Percentiles rank a stretch among this genome's conserved stretches.
phyloP scores from a whole-genome alignment of 2,329 filamentous ascomycete species.

The Aspergillus sp. region DNA sequence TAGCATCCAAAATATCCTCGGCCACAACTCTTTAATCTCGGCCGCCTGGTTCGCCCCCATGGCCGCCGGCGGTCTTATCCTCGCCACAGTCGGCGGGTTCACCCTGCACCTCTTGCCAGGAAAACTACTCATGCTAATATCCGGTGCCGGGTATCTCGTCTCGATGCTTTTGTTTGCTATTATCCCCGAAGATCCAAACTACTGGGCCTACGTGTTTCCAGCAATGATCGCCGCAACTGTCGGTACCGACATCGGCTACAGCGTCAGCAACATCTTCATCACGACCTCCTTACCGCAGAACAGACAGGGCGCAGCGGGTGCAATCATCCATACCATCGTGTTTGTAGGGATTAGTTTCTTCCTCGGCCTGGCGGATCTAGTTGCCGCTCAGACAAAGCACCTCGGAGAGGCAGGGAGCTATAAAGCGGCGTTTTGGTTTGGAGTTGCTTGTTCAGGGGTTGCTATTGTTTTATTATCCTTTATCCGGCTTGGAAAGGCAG shows the following conservation, averaged over 20 bases:
- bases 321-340: slow-evolving; percentile 9
- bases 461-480: background rate
- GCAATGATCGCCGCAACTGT: slow-evolving; percentile 9
- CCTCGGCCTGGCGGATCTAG: slow-evolving; percentile 7
- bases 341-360: slow-evolving; percentile 13
- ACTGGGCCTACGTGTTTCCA: slow-evolving; percentile 11
- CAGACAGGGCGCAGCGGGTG: slow-evolving; percentile 9
- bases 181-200: slow-evolving; percentile 10
- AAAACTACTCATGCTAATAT: slow-evolving; percentile 1
- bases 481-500: background rate
- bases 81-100: slow-evolving; percentile 5
- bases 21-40: background rate
- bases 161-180: slow-evolving; percentile 7
- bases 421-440: slow-evolving; percentile 15
- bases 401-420: slow-evolving; percentile 5
- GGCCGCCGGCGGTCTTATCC: background rate
- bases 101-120: slow-evolving; percentile 1
- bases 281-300: slow-evolving; percentile 6
- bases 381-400: slow-evolving; percentile 1
- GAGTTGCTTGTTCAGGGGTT: slow-evolving; percentile 6
- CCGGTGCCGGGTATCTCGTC: background rate
- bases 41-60: slow-evolving; percentile 2
- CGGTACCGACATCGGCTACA: slow-evolving; percentile 9
- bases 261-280: slow-evolving; percentile 14
- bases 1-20: slow-evolving; percentile 5